Base-by-base conservation (phyloP, 805 yeast species). In the Candida saitoana region DNA sequence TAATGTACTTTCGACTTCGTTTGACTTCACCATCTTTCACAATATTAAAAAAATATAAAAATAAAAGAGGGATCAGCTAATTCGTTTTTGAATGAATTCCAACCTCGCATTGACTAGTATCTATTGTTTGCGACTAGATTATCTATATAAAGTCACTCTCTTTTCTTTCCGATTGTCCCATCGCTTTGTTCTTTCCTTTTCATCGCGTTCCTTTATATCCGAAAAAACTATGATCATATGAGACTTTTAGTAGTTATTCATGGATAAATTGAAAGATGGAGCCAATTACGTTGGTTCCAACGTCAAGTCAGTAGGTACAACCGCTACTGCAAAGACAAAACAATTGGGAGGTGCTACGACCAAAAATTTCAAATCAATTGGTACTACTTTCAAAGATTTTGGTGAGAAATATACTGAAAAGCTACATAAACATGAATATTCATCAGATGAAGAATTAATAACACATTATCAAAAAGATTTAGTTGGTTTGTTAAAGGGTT, bases 391-490 rank as follows among this genome's bases (percentile, higher is more conserved):
- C 16, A 29, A 29, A 29, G 32, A 29, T 29, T 29, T 29, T 14
- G 11, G 32, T 14, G 32, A 29, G 7, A 5, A 6, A 5, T 12
- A 29, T 11, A 6, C 32, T 8, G 38, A 36, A 25, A 22, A 24
- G 18, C 44, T 47, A 18, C 37, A 36, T 24, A 40, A 47, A 17
- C 48, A 46, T 39, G 50, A 47, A 20, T 45, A 45, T 20, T 57
- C 55, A 40, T 42, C 48, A 3, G 75, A 71, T 42, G 78, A 74
- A 49, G 65, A 63, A 25, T 47, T 62, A 11, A 56, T 73, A 8
- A 47, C 51, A n/a, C 63, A 62, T 36, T 74, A 76, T 64, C 68
- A 67, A 41, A 66, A 69, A 43, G 78, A 74, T 46, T 48, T 74
- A 22, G 27, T 22, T 22, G 27, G 27, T 22, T 22, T 22, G 27